phyloP scores from a whole-genome alignment of 352 stramenopile species.

The Phytopythium aichiense region DNA sequence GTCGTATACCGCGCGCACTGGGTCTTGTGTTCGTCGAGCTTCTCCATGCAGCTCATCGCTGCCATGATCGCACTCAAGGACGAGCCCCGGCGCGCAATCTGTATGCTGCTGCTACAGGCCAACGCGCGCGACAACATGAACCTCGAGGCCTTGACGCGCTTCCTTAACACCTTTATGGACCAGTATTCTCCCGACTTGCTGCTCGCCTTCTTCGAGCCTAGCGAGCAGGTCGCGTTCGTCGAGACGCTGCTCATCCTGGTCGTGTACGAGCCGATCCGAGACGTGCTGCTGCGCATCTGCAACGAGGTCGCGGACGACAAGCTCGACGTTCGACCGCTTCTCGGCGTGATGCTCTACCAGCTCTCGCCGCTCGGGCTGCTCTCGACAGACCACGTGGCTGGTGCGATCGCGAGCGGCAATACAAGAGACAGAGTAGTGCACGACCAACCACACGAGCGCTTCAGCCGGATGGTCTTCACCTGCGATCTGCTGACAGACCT shows the following conservation, averaged over 20 bases:
- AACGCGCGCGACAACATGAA: constrained; percentile 62
- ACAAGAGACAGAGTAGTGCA: constrained; percentile 19
- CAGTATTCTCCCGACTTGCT: constrained; percentile 55
- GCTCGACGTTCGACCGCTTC: constrained; percentile 14
- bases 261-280: constrained; percentile 63
- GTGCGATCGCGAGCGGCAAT: constrained; percentile 11
- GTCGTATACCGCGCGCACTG: constrained; percentile 58
- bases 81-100: constrained; percentile 20
- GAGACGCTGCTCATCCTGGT: constrained; percentile 54
- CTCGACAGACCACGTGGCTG: neutral
- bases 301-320: constrained; percentile 36
- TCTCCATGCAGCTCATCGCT: constrained; percentile 59
- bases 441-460: constrained; percentile 40
- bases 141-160: constrained; percentile 51
- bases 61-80: constrained; percentile 44
- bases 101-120: constrained; percentile 30
- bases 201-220: constrained; percentile 42
- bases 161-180: constrained; percentile 65
- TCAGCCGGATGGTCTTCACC: constrained; percentile 73
- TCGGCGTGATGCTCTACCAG: constrained; percentile 42
- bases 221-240: constrained; percentile 35
- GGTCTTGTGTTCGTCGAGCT: constrained; percentile 53
- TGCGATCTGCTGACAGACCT: constrained; percentile 76
- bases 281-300: constrained; percentile 51
- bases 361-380: constrained; percentile 26